phyloP scores from a whole-genome alignment of 371 early-diverging fungal species.

The Capniomyces stellatus region DNA sequence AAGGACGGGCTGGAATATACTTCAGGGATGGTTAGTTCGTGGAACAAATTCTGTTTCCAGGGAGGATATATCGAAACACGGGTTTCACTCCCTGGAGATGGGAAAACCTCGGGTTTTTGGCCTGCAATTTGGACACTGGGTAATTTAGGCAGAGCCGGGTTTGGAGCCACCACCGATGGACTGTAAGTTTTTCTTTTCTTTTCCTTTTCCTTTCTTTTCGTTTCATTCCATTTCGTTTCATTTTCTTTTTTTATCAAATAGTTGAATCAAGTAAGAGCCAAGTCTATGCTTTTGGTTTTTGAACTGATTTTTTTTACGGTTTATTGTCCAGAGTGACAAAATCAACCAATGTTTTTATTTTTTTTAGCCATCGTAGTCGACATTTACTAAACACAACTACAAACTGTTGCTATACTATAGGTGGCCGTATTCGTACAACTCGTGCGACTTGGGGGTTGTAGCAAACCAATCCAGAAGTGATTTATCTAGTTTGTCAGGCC shows the following conservation, averaged over 20 bases:
- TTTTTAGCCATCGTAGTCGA: too few species aligned
- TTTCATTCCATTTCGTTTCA: too few species aligned
- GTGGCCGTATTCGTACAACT: conserved; percentile 35
- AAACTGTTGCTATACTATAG: too few species aligned
- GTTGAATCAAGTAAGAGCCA: too few species aligned
- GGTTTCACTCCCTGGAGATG: conserved; percentile 31
- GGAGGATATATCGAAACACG: conserved; percentile 35
- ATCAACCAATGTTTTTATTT: too few species aligned
- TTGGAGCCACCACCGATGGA: conserved; percentile 36
- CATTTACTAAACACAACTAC: too few species aligned
- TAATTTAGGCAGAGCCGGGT: conserved; percentile 36
- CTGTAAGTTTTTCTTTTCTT: conserved; percentile 11
- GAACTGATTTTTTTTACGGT: too few species aligned
- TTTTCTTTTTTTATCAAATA: too few species aligned
- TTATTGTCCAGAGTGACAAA: too few species aligned
- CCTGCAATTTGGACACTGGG: conserved; percentile 38
- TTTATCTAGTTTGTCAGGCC: conserved; percentile 24
- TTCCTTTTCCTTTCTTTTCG: too few species aligned
- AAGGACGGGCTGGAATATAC: conserved; percentile 26
- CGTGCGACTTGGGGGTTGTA: conserved; percentile 30
- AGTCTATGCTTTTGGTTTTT: too few species aligned
- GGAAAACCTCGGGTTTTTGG: conserved; percentile 30
- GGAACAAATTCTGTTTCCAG: conserved; percentile 43
- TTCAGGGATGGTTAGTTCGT: conserved; percentile 35
- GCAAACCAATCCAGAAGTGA: conserved; percentile 28